Evolutionary conservation across 2,329 filamentous ascomycete species (phyloP).

Genomic region (Aspergillus niger): DNA sequence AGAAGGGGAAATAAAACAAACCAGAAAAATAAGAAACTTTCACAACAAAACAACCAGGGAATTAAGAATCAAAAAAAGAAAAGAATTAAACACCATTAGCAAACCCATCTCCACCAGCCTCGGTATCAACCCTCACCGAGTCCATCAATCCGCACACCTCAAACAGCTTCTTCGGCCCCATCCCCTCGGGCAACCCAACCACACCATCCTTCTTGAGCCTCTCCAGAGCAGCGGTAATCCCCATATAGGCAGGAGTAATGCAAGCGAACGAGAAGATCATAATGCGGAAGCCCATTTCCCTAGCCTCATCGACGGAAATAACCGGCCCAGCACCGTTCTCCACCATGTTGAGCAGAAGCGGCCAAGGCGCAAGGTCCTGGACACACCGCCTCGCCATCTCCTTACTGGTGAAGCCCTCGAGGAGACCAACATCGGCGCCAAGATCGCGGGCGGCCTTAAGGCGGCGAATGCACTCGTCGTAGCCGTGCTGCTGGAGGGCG

Average conservation of each 20-base stretch:
- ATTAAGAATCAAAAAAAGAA: not conserved
- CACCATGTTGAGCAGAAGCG: slow-evolving; percentile 48
- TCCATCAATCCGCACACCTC: slow-evolving; percentile 46
- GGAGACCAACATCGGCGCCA: slow-evolving; percentile 44
- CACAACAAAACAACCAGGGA: not conserved
- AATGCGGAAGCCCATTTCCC: slow-evolving; percentile 46
- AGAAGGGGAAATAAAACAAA: not conserved
- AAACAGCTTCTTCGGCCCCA: slow-evolving; percentile 41
- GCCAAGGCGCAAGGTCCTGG: slow-evolving; percentile 41
- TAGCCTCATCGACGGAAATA: slow-evolving; percentile 41
- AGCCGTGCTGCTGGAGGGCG: slow-evolving; percentile 40
- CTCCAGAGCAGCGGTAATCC: slow-evolving; percentile 37
- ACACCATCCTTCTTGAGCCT: slow-evolving; percentile 39
- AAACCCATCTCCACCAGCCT: slow-evolving; percentile 40
- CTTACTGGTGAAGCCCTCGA: slow-evolving; percentile 44
- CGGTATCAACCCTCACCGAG: slow-evolving; percentile 41
- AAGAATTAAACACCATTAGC: slow-evolving; percentile 26
- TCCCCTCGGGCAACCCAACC: slow-evolving; percentile 32
- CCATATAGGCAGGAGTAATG: slow-evolving; percentile 40
- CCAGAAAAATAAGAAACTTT: not conserved
- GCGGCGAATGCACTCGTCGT: slow-evolving; percentile 43
- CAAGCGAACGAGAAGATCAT: slow-evolving; percentile 47
- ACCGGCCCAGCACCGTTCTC: slow-evolving; percentile 44
- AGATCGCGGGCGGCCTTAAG: slow-evolving; percentile 41
- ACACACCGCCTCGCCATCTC: slow-evolving; percentile 40